phyloP scores from a whole-genome alignment of 805 yeast species.

The Candida anglica region DNA sequence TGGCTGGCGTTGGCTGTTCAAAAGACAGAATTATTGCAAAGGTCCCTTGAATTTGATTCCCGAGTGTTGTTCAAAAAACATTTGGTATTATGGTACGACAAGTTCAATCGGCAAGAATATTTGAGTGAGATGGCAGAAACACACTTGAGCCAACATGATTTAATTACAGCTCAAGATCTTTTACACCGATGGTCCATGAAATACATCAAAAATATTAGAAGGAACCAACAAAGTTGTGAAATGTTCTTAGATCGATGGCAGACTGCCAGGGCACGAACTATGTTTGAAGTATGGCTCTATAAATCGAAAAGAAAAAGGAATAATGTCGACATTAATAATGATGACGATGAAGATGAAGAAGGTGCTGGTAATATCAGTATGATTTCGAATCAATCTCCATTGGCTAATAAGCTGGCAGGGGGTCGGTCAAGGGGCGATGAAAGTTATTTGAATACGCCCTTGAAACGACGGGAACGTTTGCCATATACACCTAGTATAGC shows the following conservation, averaged over 20 bases:
- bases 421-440: too few species aligned
- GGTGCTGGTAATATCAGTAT: too few species aligned
- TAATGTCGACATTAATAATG: constrained; percentile 1
- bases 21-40: constrained; percentile 1
- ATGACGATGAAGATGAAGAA: constrained; percentile 8
- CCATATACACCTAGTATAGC: constrained; percentile 20
- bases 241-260: constrained; percentile 31
- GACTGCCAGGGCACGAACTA: constrained; percentile 17
- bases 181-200: constrained; percentile 35
- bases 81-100: constrained; percentile 31
- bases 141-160: constrained; percentile 22
- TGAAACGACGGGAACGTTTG: constrained; percentile 18
- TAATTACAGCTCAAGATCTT: constrained; percentile 18
- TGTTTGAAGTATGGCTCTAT: constrained; percentile 36
- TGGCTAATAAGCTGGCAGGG: constrained; percentile 20
- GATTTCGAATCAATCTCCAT: constrained; percentile 27
- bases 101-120: constrained; percentile 17
- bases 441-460: constrained; percentile 33
- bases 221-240: constrained; percentile 33
- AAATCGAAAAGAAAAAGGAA: constrained; percentile 14
- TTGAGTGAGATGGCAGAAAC: constrained; percentile 29
- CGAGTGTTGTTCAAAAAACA: constrained; percentile 20
- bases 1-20: constrained; percentile 11
- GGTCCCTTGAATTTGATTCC: constrained; percentile 15
- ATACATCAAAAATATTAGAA: constrained; percentile 23